phyloP scores from a whole-genome alignment of 2,329 filamentous ascomycete genomes.

The Fusarium sublunatum region DNA sequence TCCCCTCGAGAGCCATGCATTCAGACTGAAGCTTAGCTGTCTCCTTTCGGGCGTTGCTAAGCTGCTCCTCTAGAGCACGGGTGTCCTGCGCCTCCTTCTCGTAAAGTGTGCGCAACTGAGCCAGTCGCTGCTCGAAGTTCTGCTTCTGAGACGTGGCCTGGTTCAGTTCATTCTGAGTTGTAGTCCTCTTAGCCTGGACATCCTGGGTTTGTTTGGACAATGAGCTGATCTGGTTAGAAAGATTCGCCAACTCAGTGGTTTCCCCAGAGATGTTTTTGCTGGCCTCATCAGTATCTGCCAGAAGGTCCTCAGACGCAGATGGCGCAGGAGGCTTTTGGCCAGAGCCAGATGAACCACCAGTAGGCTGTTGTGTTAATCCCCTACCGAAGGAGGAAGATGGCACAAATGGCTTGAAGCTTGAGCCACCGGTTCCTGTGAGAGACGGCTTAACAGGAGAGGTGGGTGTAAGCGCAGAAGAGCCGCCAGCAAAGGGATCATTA shows the following conservation, averaged over 20 bases:
- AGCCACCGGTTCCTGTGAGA: slow-evolving; percentile 53
- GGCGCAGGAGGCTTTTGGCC: slow-evolving; percentile 52
- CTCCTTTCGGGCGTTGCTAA: slow-evolving; percentile 79
- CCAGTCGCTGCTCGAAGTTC: slow-evolving; percentile 88
- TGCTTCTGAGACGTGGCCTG: slow-evolving; percentile 88
- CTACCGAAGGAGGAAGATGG: slow-evolving; percentile 94
- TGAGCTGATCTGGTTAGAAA: slow-evolving; percentile 94
- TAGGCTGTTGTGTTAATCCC: slow-evolving; percentile 79
- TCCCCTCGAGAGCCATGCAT: slow-evolving; percentile 83
- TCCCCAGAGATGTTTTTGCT: slow-evolving; percentile 90
- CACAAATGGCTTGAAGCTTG: slow-evolving; percentile 87
- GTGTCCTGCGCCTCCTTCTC: slow-evolving; percentile 93
- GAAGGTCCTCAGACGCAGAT: slow-evolving; percentile 79
- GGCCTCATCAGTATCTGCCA: slow-evolving; percentile 91
- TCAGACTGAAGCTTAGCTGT: slow-evolving; percentile 87
- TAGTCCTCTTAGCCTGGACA: slow-evolving; percentile 82
- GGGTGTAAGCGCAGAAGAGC: slow-evolving; percentile 58
- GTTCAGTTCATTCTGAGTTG: slow-evolving; percentile 83
- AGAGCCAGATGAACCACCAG: slow-evolving; percentile 67
- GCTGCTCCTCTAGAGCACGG: slow-evolving; percentile 84
- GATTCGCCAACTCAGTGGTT: slow-evolving; percentile 90
- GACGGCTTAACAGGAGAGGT: slow-evolving; percentile 66
- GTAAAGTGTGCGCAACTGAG: slow-evolving; percentile 87
- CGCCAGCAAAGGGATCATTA: slow-evolving; percentile 71
- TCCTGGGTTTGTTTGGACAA: slow-evolving; percentile 95